phyloP scores from a whole-genome alignment of 768 basidiomycete species.

The Tulasnella sp. region DNA sequence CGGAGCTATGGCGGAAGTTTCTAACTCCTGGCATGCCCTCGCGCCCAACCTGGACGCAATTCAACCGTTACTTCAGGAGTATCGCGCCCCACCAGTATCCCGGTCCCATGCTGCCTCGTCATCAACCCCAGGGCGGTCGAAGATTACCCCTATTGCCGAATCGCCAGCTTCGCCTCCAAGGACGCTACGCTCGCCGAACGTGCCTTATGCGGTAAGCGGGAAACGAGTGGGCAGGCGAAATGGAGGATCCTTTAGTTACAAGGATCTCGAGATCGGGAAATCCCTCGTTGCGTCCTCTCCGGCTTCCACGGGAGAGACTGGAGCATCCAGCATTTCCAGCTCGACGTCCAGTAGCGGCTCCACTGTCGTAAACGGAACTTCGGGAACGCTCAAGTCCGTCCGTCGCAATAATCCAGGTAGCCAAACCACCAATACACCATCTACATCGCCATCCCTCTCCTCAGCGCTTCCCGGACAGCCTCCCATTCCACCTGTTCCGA shows the following conservation, averaged over 20 bases:
- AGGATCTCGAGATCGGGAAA: conserved; percentile 86
- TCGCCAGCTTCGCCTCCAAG: conserved; percentile 28
- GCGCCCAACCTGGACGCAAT: conserved; percentile 62
- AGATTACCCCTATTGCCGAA: conserved; percentile 13
- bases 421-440: conserved; percentile 5
- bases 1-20: conserved; percentile 82
- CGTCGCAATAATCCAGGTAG: background rate
- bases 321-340: conserved; percentile 25
- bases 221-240: conserved; percentile 61
- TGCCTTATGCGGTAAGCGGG: background rate
- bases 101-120: conserved; percentile 26
- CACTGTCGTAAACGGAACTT: conserved; percentile 17
- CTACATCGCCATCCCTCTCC: conserved; percentile 32
- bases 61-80: conserved; percentile 50
- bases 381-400: conserved; percentile 12
- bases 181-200: background rate
- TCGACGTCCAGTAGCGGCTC: conserved; percentile 39
- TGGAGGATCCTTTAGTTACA: conserved; percentile 90
- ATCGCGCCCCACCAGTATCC: conserved; percentile 31
- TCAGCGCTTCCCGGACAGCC: conserved; percentile 28
- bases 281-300: conserved; percentile 32
- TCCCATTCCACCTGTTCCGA: conserved; percentile 34
- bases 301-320: background rate
- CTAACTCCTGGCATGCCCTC: conserved; percentile 74
- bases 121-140: conserved; percentile 1